Evolutionary conservation across 192 early-diverging fungal species (phyloP), one percentile per base, ranked within the genome.

Genomic region (Haplosporangium gracile): DNA sequence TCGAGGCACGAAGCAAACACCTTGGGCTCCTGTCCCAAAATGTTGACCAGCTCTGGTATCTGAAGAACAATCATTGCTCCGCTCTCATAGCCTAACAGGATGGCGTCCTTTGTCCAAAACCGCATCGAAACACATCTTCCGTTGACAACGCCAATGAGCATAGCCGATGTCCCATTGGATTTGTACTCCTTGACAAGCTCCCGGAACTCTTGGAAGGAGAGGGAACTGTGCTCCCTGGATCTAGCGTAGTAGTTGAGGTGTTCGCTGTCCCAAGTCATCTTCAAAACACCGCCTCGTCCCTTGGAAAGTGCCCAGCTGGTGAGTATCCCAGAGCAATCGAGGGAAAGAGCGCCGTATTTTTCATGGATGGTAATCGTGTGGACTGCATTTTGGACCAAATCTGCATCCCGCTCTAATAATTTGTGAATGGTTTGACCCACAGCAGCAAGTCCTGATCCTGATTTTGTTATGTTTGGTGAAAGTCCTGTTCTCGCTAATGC

Each of bases 41-140:
- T 90, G 65, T 90, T 90, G 16, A 81, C 49, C 78, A 92, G 74
- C 4, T 89, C 74, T 5, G 92, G 84, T 29, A 93, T 76, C 42
- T 89, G 77, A 2, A 88, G 65, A 47, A 94, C 89, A 38, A 89
- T 87, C 57, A 93, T 78, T 18, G 85, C 82, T 26, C 93, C 93
- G 68, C 92, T 82, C 49, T 80, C 82, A 63, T 91, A 94, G 7
- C 89, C 79, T 22, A 94, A 57, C 4, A 88, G 74, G 49, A 93
- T 75, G 15, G 89, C 88, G 65, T 89, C 78, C 55, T 88, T 79
- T 38, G 93, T 80, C 93, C 92, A 94, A 88, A 89, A 94, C 16
- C 87, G 82, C 57, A 90, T 88, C 3, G 90, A 89, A 20, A 93
- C 77, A 70, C 83, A 78, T 10, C 81, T 77, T 24, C 90, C 87